Conservation (phyloP, 441 rosid genomes). For the Populus tomentosa region DNA sequence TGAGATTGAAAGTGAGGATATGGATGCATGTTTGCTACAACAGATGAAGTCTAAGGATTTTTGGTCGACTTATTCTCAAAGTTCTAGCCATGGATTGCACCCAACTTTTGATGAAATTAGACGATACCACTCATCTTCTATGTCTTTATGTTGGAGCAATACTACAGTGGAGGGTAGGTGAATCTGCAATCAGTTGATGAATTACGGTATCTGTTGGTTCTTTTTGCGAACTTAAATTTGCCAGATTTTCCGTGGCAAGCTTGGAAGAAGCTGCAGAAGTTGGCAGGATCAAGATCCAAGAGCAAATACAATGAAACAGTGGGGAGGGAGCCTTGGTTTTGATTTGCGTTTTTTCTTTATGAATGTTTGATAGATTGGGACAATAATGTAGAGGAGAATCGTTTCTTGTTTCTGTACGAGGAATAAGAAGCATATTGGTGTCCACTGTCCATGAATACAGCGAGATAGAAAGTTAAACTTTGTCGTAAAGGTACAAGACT, state of each 20-base stretch:
- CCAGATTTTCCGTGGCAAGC: conserved; percentile 10
- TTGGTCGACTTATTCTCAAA: conserved; percentile 38
- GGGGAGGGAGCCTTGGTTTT: not conserved
- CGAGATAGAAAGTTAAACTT: not conserved
- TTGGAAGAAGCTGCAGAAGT: not conserved
- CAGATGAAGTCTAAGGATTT: conserved; percentile 25
- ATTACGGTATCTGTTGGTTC: not conserved
- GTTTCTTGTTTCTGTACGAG: not conserved
- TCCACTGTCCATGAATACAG: not conserved
- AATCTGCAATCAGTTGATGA: conserved; percentile 6
- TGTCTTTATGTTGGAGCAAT: conserved; percentile 50
- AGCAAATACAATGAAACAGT: not conserved
- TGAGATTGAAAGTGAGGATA: conserved; percentile 47
- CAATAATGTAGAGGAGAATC: not conserved
- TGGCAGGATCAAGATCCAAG: not conserved
- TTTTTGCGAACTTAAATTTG: not conserved
- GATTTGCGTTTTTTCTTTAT: not conserved
- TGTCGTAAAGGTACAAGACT: too few relatives aligned
- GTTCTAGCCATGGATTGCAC: conserved; percentile 31
- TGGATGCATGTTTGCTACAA: conserved; percentile 48
- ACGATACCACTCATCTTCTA: conserved; percentile 32
- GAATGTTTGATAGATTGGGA: not conserved
- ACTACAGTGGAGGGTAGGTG: conserved; percentile 53
- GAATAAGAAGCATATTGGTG: too few relatives aligned
- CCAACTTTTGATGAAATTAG: conserved; percentile 50